Percentiles rank a stretch among this genome's conserved stretches.
phyloP scores from a whole-genome alignment of 306 rosid genomes.

The Lathyrus aphaca region DNA sequence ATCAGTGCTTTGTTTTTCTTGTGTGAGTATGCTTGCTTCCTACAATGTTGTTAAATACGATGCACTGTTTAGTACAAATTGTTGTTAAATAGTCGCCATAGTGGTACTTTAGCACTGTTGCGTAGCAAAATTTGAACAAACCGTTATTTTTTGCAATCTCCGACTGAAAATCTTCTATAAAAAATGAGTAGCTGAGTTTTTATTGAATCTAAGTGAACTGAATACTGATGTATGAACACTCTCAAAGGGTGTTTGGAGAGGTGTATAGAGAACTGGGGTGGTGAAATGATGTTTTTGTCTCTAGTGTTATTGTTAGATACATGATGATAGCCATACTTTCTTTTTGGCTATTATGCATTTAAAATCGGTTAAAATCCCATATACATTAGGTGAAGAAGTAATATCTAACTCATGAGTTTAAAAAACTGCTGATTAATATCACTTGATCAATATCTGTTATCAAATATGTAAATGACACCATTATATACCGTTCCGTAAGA shows the following conservation, averaged over 20 bases:
- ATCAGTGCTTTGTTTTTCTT: not conserved
- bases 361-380: not conserved
- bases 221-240: conserved; percentile 6
- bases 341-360: conserved; percentile 3
- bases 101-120: too few relatives aligned
- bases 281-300: conserved; percentile 36
- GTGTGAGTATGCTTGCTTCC: conserved; percentile 18
- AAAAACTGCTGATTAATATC: not conserved
- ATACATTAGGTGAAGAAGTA: not conserved
- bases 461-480: not conserved
- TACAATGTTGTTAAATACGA: too few relatives aligned
- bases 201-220: not conserved
- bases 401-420: not conserved
- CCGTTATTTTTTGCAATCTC: too few relatives aligned
- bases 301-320: conserved; percentile 14
- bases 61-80: too few relatives aligned
- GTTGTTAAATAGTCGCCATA: too few relatives aligned
- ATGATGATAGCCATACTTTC: conserved; percentile 3
- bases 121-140: too few relatives aligned
- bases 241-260: conserved; percentile 21
- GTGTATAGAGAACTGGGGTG: conserved; percentile 7
- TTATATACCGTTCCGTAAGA: not conserved
- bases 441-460: not conserved
- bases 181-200: too few relatives aligned
- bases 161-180: not conserved